Evolutionary conservation across 2,329 filamentous ascomycete species (phyloP).

Genomic region (Penicillium hordei): DNA sequence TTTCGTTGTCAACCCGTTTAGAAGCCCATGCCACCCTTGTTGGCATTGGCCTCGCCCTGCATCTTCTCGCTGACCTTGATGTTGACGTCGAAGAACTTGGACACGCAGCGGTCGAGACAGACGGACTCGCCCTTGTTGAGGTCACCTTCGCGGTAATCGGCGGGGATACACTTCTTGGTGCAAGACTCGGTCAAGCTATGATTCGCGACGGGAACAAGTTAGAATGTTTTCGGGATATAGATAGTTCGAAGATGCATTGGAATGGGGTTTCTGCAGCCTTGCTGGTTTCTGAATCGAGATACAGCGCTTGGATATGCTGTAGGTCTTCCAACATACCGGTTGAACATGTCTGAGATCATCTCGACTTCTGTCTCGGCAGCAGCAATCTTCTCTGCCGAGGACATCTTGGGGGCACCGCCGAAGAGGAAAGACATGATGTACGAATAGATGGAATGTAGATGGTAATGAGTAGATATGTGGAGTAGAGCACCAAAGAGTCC

Average conservation of each 20-base stretch:
- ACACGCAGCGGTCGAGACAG: slow-evolving; percentile 93
- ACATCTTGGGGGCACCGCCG: slow-evolving; percentile 74
- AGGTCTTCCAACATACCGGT: slow-evolving; percentile 64
- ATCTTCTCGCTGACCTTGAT: slow-evolving; percentile 97
- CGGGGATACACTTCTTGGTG: slow-evolving; percentile 89
- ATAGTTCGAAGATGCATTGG: not conserved
- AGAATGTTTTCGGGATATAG: not conserved
- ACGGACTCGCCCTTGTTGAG: slow-evolving; percentile 99
- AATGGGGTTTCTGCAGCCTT: not conserved
- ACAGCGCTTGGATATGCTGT: not conserved
- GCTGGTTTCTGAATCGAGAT: not conserved
- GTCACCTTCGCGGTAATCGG: slow-evolving; percentile 90
- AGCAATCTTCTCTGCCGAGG: slow-evolving; percentile 95
- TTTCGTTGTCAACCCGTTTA: slow-evolving; percentile 25
- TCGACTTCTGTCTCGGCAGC: slow-evolving; percentile 96
- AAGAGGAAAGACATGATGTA: slow-evolving; percentile 70
- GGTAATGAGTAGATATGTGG: slow-evolving; percentile 7
- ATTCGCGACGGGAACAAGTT: not conserved
- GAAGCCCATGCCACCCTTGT: slow-evolving; percentile 57
- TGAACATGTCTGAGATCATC: slow-evolving; percentile 97
- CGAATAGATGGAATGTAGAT: slow-evolving; percentile 9
- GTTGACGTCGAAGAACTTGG: slow-evolving; percentile 98
- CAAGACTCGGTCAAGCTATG: slow-evolving; percentile 82
- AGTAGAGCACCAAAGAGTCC: slow-evolving; percentile 4
- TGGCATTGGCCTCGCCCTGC: slow-evolving; percentile 73